Evolutionary conservation across 1,139 yeast genomes (phyloP), one percentile per base, ranked within the genome.

Genomic region (Zygosaccharomyces pseudobailii): DNA sequence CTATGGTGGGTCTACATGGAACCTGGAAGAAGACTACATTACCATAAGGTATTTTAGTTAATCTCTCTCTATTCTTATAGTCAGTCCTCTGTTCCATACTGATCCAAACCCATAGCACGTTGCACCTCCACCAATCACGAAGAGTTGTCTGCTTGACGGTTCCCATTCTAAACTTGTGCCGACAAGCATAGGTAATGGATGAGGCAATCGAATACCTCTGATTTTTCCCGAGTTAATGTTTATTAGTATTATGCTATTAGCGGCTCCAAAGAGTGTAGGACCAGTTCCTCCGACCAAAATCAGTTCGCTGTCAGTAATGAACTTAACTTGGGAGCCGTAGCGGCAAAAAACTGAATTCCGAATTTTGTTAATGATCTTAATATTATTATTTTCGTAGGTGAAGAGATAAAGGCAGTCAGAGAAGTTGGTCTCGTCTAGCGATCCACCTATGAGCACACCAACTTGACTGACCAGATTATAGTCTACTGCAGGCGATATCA

Each of bases 61-160:
- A 6, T 27, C 13, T 30, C 19, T 9, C 24, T 10, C 9, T 42
- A 37, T 27, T 36, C 31, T 40, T n/a, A 53, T 46, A 13, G 34
- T 40, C 36, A 52, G 41, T 6, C 53, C 51, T 25, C 67, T 64
- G 51, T 80, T 84, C 75, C 83, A 83, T 40, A 74, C 78, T 25
- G 88, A 79, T 0, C 95, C 95, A 68, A 86, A 87, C 0, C 92
- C 85, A 59, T 84, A 87, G 62, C 95, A 87, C 1, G 86, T 88
- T 0, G 85, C 90, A 2, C 95, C 95, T 4, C 95, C 95, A 4
- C 86, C 87, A 34, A 80, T 56, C 4, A 80, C 57, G 2, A 66
- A 42, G 6, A 71, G 36, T n/a, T 55, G 54, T 4, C 56, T 54
- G 5, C 56, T 57, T 5, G 28, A 13, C 1, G 55, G 49, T 10